phyloP scores from a whole-genome alignment of 352 stramenopile species.

The Phytophthora macrochlamydospora region DNA sequence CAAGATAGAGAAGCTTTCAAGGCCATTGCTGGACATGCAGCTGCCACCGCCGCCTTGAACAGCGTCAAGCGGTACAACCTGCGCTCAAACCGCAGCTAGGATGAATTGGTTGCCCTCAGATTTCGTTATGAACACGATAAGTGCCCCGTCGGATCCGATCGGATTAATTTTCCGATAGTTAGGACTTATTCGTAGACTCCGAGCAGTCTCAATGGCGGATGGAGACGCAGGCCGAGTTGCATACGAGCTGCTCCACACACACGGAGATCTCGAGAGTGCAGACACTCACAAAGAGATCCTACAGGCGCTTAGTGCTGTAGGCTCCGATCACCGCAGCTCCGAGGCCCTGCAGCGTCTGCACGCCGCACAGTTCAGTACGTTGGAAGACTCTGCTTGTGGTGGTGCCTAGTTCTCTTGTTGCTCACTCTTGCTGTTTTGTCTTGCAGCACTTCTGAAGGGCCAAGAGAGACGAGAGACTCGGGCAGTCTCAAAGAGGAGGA shows the following conservation, averaged over 20 bases:
- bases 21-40: slow-evolving; percentile 61
- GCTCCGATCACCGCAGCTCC: slow-evolving; percentile 28
- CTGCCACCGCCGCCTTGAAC: slow-evolving; percentile 47
- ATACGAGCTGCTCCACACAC: slow-evolving; percentile 43
- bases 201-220: slow-evolving; percentile 4
- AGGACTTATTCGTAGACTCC: too few relatives aligned
- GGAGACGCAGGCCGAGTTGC: slow-evolving; percentile 9
- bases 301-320: slow-evolving; percentile 31
- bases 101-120: slow-evolving; percentile 7
- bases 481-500: slow-evolving; percentile 40
- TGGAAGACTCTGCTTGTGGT: background rate
- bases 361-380: slow-evolving; percentile 49
- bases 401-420: background rate
- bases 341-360: slow-evolving; percentile 49
- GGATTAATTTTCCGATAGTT: too few relatives aligned
- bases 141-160: too few relatives aligned
- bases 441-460: slow-evolving; percentile 35
- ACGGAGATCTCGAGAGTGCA: slow-evolving; percentile 22
- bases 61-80: slow-evolving; percentile 55
- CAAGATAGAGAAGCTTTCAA: slow-evolving; percentile 61
- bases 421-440: background rate
- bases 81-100: slow-evolving; percentile 30
- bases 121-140: too few relatives aligned
- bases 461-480: slow-evolving; percentile 17
- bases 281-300: slow-evolving; percentile 52